phyloP scores from a whole-genome alignment of 2,329 filamentous ascomycete species.

The Penicillium brasilianum region DNA sequence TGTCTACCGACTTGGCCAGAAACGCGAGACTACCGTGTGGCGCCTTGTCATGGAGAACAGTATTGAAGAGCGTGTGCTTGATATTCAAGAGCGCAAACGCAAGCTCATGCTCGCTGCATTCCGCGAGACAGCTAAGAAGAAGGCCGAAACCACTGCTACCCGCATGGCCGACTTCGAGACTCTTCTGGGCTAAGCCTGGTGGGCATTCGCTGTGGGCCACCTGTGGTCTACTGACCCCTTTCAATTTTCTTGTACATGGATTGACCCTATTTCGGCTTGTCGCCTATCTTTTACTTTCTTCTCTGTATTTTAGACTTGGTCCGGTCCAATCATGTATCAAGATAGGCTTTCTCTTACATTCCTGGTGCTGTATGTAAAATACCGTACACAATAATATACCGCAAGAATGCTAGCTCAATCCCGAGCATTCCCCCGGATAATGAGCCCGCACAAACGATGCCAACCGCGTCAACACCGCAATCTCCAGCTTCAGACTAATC shows the following conservation, averaged over 20 bases:
- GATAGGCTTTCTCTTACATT: background rate
- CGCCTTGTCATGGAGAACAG: conserved; percentile 78
- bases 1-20: conserved; percentile 85
- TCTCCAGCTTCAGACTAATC: conserved; percentile 21
- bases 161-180: conserved; percentile 57
- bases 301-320: background rate
- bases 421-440: background rate
- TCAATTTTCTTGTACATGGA: background rate
- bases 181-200: conserved; percentile 34
- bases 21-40: conserved; percentile 76
- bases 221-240: background rate
- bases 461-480: conserved; percentile 13
- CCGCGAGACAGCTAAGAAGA: conserved; percentile 68
- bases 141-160: conserved; percentile 59
- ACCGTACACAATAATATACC: background rate
- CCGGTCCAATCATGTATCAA: background rate
- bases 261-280: background rate
- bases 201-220: background rate
- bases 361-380: background rate
- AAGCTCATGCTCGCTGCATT: conserved; percentile 79
- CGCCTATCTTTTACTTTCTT: background rate
- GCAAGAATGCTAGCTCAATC: background rate
- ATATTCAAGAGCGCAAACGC: conserved; percentile 79
- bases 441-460: conserved; percentile 9
- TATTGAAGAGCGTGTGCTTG: conserved; percentile 80